phyloP scores from a whole-genome alignment of 768 basidiomycete species.

The Boletus reticulatus region DNA sequence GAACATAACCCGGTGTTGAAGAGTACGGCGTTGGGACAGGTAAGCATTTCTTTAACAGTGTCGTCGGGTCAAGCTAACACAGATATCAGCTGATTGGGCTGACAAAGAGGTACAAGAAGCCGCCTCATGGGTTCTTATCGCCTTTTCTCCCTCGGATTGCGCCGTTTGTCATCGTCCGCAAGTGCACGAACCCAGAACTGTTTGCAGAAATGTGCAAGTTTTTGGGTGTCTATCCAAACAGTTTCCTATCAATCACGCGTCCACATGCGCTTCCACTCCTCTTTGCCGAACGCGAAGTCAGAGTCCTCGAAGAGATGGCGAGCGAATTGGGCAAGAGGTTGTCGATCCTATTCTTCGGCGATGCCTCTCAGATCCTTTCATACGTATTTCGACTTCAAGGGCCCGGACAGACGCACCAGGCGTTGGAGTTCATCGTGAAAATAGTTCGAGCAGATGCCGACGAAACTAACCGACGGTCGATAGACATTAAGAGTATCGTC shows the following conservation, averaged over 20 bases:
- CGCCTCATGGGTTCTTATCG: slow-evolving; percentile 61
- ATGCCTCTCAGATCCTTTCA: slow-evolving; percentile 60
- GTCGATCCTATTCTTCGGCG: slow-evolving; percentile 52
- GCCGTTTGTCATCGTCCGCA: slow-evolving; percentile 57
- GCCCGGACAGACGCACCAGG: slow-evolving; percentile 53
- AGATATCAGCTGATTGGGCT: slow-evolving; percentile 53
- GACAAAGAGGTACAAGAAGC: slow-evolving; percentile 56
- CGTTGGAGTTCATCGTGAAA: slow-evolving; percentile 59
- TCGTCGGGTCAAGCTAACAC: slow-evolving; percentile 2
- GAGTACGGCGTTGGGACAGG: slow-evolving; percentile 68
- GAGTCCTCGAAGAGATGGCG: slow-evolving; percentile 61
- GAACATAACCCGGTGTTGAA: slow-evolving; percentile 66
- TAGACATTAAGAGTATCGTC: slow-evolving; percentile 50
- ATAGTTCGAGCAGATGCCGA: slow-evolving; percentile 50
- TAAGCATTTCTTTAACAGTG: slow-evolving; percentile 23
- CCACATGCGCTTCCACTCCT: slow-evolving; percentile 65
- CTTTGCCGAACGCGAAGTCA: slow-evolving; percentile 58
- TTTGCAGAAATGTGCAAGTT: slow-evolving; percentile 69
- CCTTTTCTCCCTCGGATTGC: slow-evolving; percentile 71
- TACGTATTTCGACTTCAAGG: slow-evolving; percentile 61
- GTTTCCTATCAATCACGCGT: slow-evolving; percentile 65
- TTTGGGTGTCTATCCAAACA: slow-evolving; percentile 50
- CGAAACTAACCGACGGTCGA: slow-evolving; percentile 30
- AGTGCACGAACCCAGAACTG: slow-evolving; percentile 55
- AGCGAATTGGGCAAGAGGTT: slow-evolving; percentile 44